These are phyloP conservation scores for Tetraselmis chui DNA, from an alignment of 139 green algal species.

Conservation along the genomic window DNA sequence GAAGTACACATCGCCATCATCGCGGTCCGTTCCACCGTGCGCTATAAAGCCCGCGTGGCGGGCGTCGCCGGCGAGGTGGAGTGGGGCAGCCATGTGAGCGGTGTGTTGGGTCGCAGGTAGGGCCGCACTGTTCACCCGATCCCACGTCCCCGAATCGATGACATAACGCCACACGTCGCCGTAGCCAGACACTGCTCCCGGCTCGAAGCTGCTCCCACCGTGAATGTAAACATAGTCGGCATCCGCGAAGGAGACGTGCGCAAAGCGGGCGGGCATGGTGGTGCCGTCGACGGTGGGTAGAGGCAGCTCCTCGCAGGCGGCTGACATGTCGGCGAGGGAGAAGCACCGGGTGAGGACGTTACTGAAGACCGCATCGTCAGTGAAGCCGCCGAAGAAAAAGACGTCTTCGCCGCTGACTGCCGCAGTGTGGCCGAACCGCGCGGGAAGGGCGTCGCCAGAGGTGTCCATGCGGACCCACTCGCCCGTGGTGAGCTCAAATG, in stretches of 20 bases:
- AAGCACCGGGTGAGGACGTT: not conserved
- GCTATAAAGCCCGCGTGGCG: not conserved
- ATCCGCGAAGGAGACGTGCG: not conserved
- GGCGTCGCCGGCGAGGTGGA: not conserved
- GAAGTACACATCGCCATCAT: not conserved
- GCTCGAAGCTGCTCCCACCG: not conserved
- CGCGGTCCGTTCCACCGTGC: not conserved
- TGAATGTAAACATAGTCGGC: not conserved
- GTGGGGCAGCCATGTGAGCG: not conserved
- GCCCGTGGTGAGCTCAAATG: constrained; percentile 9
- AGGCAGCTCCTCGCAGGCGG: not conserved
- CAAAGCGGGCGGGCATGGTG: not conserved
- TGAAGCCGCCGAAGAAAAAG: constrained; percentile 3
- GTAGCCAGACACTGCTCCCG: not conserved
- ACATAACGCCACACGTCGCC: not conserved
- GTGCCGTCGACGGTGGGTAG: not conserved
- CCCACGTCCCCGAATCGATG: not conserved
- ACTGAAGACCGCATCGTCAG: not conserved
- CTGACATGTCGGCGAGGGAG: not conserved
- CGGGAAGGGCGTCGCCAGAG: not conserved
- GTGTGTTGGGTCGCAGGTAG: not conserved
- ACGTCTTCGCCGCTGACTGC: constrained; percentile 7
- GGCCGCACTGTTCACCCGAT: not conserved
- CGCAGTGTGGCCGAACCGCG: constrained; percentile 10
- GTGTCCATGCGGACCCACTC: constrained; percentile 7